Base-by-base conservation (phyloP, 148 eudicot species). In the Rheum nobile region DNA sequence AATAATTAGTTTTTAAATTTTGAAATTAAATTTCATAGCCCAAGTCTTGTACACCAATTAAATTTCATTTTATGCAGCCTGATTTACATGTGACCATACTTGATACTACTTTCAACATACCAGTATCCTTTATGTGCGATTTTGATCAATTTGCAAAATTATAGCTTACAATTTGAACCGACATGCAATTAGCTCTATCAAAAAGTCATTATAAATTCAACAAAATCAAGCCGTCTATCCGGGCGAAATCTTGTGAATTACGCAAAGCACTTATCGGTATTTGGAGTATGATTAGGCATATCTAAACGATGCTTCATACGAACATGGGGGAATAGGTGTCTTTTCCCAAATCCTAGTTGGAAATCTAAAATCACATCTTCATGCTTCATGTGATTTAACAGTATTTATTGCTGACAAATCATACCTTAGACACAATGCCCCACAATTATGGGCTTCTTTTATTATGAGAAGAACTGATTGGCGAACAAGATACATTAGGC, bases 261-360 rank as follows among this genome's bases (percentile, higher is more conserved):
- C 70, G 39, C 70, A 32, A 32, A 16, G 22, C 39, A 65, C 38
- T 31, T 16, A 31, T 32, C 11, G 67, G 70, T 29, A 31, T 29
- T 61, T 14, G 37, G 37, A 34, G 6, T 14, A 65, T 19, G 41
- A 16, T 65, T 55, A 6, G 63, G 31, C 12, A 7, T 31, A n/a
- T n/a, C n/a, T n/a, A n/a, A n/a, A n/a, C n/a, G n/a, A n/a, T n/a
- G 10, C 34, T 65, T 65, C 34, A 32, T 10, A 2, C 16, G 39
- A 32, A 65, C 70, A 65, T 65, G 70, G 70, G 70, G 37, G 2
- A 3, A 65, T 65, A 34, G 70, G 19, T 65, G 70, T 17, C 70
- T 6, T 32, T 65, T 32, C 39, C 12, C 41, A n/a, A 16, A 65
- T 65, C 9, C 70, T 17, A 38, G 38, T 63, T 63, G 68, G 68